phyloP scores from a whole-genome alignment of 2,329 filamentous ascomycete genomes.

The Plectosphaerella cucumerina region DNA sequence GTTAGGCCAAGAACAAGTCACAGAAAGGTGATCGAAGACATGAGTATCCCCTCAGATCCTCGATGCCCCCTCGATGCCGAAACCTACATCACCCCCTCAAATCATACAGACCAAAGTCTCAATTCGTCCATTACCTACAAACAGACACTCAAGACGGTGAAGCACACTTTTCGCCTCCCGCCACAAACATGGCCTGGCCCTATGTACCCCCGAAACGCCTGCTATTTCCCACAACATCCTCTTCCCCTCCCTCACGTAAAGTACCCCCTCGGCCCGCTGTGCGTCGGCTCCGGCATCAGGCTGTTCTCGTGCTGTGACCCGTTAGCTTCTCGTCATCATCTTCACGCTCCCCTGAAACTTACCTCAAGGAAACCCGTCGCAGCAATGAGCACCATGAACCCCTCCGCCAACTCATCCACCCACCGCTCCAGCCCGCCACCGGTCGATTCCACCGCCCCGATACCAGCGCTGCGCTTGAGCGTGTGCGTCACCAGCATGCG shows the following conservation, averaged over 20 bases:
- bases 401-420: slow-evolving; percentile 75
- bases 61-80: too few relatives aligned
- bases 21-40: too few relatives aligned
- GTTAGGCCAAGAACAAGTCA: too few relatives aligned
- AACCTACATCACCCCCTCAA: too few relatives aligned
- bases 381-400: slow-evolving; percentile 77
- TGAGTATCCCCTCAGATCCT: too few relatives aligned
- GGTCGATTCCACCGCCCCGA: slow-evolving; percentile 47
- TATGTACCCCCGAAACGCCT: neutral
- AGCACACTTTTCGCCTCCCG: neutral
- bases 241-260: slow-evolving; percentile 30
- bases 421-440: slow-evolving; percentile 49
- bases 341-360: slow-evolving; percentile 10
- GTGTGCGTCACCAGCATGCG: slow-evolving; percentile 80
- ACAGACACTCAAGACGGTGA: neutral
- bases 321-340: slow-evolving; percentile 5
- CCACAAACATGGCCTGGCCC: neutral
- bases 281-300: slow-evolving; percentile 25
- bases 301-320: slow-evolving; percentile 35
- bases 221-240: neutral
- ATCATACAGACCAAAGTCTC: neutral
- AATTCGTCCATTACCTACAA: slow-evolving; percentile 1
- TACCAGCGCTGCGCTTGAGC: slow-evolving; percentile 83
- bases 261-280: slow-evolving; percentile 23
- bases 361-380: slow-evolving; percentile 86